Base-by-base conservation (phyloP, 495 filamentous ascomycete genomes). In the Neurospora sp. region DNA sequence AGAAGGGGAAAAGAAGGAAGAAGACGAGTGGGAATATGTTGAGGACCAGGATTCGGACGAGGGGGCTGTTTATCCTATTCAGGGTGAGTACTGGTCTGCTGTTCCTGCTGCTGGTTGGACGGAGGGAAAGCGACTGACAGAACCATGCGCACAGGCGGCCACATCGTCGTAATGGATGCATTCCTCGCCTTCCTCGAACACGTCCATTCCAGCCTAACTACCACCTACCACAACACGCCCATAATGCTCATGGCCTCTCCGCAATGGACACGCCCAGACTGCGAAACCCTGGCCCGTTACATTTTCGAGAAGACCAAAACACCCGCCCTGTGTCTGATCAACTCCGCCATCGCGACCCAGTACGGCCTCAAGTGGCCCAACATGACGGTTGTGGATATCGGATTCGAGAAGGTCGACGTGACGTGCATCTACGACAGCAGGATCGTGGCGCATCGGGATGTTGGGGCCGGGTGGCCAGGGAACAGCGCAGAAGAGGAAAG, bases 301-400 rank as follows among this genome's bases (percentile, higher is more conserved):
- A 87, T 98, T 74, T 99, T 99, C 75, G 96, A 98, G 81, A 94
- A 94, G 81, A 97, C 97, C 80, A 97, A 96, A 84, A 93, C 91
- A 1, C 96, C 96, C 0, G 94, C 91, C 0, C 91, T 99, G 70
- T 92, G 89, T 70, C 81, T 98, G 45, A 90, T 98, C 84, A 91
- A 98, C 80, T 88, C 92, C 69, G 94, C 92, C 0, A 80, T 96
- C 20, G 94, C 95, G 8, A 89, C 91, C 0, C 89, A 90, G 74
- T 98, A 93, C 78, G 96, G 93, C 3, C 92, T 94, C 71, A 94
- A 93, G 59, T 86, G 89, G 73, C 80, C 86, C 35, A 92, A 87
- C 42, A 89, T 94, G 71, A 94, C 92, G 0, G 86, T 99, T 4
- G 86, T 99, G 12, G 96, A 99, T 77, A 89, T 99, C 42, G 96